These are phyloP conservation scores for Alnus glutinosa DNA, from an alignment of 306 rosid genomes.

Conservation along the genomic window DNA sequence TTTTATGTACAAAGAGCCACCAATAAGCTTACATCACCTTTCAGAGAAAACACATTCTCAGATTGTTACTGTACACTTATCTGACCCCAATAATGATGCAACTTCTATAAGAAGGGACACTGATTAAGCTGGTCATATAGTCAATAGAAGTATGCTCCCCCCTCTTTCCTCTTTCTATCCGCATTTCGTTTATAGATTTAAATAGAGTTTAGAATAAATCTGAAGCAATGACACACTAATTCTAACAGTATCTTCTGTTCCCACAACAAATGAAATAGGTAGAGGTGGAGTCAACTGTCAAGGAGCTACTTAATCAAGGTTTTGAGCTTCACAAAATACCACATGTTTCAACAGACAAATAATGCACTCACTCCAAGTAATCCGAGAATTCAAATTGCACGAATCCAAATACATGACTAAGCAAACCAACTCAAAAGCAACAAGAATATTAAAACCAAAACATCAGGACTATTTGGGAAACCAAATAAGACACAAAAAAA, in stretches of 20 bases:
- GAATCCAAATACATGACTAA: background rate
- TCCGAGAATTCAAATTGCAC: background rate
- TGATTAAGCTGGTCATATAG: background rate
- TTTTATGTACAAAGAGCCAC: background rate
- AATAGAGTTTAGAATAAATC: background rate
- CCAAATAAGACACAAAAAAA: background rate
- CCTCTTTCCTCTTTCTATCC: too few relatives aligned
- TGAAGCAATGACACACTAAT: background rate
- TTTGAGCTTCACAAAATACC: background rate
- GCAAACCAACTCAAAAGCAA: background rate
- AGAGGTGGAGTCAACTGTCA: background rate
- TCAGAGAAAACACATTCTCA: background rate
- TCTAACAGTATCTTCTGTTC: background rate
- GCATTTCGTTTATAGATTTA: background rate
- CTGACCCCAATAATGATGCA: background rate
- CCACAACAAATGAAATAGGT: background rate
- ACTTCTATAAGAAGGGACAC: background rate
- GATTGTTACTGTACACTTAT: background rate
- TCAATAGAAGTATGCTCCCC: background rate
- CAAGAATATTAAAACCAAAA: background rate
- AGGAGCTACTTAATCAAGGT: background rate
- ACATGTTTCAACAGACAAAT: slow-evolving; percentile 1
- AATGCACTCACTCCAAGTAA: background rate
- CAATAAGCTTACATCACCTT: background rate
- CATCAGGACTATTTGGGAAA: background rate